Evolutionary conservation across 441 rosid species (phyloP).

Genomic region (Brassica balearica): DNA sequence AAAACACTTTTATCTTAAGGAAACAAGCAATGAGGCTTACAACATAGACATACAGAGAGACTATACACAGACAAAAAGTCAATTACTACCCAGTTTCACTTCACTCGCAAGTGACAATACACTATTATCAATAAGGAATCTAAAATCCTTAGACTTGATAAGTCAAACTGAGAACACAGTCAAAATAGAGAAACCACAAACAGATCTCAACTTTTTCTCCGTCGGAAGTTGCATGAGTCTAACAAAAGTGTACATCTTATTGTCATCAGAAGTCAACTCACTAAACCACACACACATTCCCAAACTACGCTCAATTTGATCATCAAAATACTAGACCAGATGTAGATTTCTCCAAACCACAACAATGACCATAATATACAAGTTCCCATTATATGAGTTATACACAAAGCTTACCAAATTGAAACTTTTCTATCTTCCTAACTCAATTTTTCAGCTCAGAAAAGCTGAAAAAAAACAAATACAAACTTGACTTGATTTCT

Average conservation of each 20-base stretch:
- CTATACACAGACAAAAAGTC: slow-evolving; percentile 9
- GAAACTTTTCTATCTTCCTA: slow-evolving; percentile 22
- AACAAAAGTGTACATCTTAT: slow-evolving; percentile 25
- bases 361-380: slow-evolving; percentile 20
- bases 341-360: slow-evolving; percentile 4
- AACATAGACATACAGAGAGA: slow-evolving; percentile 13
- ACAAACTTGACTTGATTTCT: slow-evolving; percentile 26
- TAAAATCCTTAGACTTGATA: slow-evolving; percentile 11
- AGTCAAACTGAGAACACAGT: slow-evolving; percentile 38
- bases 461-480: neutral
- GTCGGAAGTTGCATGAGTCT: slow-evolving; percentile 29
- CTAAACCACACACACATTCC: slow-evolving; percentile 21
- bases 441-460: slow-evolving; percentile 9
- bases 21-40: slow-evolving; percentile 6
- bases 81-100: slow-evolving; percentile 1
- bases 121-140: slow-evolving; percentile 29
- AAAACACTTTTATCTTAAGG: slow-evolving; percentile 14
- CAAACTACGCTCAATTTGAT: slow-evolving; percentile 14
- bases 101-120: slow-evolving; percentile 27
- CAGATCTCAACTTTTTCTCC: slow-evolving; percentile 31
- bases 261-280: slow-evolving; percentile 36
- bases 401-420: slow-evolving; percentile 10
- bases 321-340: slow-evolving; percentile 12
- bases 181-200: slow-evolving; percentile 24
- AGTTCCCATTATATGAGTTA: too few species aligned